Evolutionary conservation across 2,329 filamentous ascomycete species (phyloP), one percentile per base, ranked within the genome.

Genomic region (Magnaporthales sp.): DNA sequence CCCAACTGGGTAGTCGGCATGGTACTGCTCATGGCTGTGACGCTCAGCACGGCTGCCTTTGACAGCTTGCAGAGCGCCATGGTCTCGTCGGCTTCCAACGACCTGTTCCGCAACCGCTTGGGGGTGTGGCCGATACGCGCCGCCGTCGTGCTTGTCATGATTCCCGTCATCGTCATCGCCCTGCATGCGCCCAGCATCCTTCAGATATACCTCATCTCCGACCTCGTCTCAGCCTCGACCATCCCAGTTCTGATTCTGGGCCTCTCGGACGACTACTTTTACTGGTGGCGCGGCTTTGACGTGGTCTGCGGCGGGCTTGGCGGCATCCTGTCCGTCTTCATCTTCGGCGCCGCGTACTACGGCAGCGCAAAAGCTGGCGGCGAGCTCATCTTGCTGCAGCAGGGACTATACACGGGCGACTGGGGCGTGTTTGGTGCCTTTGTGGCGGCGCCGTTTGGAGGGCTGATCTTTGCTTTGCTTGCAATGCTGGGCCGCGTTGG

Each of bases 341-440:
- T 94, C 72, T 95, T 93, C 70, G 91, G 91, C 4, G 81, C 89
- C 15, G 84, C 92, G 68, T 95, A 93, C 80, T 93, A 91, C 74
- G 89, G 88, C 62, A 83, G 87, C 72, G 87, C 85, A 1, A 74
- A 81, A 66, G 73, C 82, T 7, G 91, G 89, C 5, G 89, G 83
- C 1, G 81, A 89, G 67, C 84, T 95, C 66, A 83, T 95, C 64
- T 80, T 94, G 29, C 78, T 95, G 13, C 83, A 91, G 74, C 81
- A 89, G 70, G 91, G 91, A 0, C 80, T 95, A 24, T 95, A 93
- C 76, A 85, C 82, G 0, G 83, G 88, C 63, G 91, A 94, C 75
- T 95, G 92, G 92, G 89, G 87, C 69, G 90, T 85, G 1, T 95
- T 95, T 75, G 91, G 91, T 71, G 91, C 91, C 4, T 95, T 94